Percentiles rank a stretch among this genome's conserved stretches.
These are phyloP conservation scores for Globisporangium sylvaticum DNA, from an alignment of 352 stramenopile species.

Conservation along the genomic window DNA sequence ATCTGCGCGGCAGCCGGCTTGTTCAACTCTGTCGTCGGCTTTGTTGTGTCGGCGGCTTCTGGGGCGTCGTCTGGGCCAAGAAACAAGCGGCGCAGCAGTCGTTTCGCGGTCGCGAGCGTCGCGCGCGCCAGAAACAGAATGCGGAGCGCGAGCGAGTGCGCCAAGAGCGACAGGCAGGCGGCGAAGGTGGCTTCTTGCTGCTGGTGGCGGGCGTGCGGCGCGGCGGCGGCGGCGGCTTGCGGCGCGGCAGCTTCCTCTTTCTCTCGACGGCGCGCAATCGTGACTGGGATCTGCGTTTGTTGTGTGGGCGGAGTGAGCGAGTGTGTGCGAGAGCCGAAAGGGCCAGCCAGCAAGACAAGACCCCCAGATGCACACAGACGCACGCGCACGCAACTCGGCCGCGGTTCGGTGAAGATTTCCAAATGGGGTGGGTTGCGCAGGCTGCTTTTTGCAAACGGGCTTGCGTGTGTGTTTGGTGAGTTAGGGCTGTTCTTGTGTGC, in stretches of 20 bases:
- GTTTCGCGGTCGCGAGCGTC: slow-evolving; percentile 9
- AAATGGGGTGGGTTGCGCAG: slow-evolving; percentile 7
- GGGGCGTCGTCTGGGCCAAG: background rate
- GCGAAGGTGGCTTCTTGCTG: background rate
- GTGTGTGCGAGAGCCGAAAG: background rate
- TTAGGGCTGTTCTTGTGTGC: background rate
- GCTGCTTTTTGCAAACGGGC: background rate
- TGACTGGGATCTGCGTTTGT: slow-evolving; percentile 1
- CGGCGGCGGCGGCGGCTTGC: background rate
- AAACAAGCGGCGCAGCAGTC: background rate
- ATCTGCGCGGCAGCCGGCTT: background rate
- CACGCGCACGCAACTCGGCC: slow-evolving; percentile 6
- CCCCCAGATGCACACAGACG: slow-evolving; percentile 2
- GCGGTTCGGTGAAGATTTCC: slow-evolving; percentile 19
- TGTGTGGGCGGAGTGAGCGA: background rate
- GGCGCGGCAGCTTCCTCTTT: background rate
- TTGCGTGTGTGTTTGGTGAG: background rate
- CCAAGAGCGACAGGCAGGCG: slow-evolving; percentile 13
- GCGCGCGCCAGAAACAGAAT: slow-evolving; percentile 27
- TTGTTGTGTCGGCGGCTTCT: background rate
- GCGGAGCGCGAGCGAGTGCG: slow-evolving; percentile 15
- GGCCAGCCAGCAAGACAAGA: background rate
- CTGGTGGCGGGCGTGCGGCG: background rate
- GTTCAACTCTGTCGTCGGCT: background rate
- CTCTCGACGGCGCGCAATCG: slow-evolving; percentile 11